phyloP scores from a whole-genome alignment of 2,329 filamentous ascomycete species.

The Zymoseptoria brevis region DNA sequence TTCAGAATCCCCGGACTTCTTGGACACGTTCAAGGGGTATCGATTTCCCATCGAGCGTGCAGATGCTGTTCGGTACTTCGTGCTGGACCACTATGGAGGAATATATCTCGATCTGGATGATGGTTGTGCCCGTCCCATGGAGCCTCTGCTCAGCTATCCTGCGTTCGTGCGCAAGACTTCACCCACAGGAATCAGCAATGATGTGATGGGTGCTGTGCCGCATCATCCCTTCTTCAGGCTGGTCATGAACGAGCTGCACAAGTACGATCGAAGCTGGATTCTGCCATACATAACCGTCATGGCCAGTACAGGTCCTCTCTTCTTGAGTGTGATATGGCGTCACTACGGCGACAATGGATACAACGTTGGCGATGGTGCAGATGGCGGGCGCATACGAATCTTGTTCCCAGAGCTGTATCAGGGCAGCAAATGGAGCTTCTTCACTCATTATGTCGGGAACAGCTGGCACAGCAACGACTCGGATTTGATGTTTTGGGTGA shows the following conservation, averaged over 20 bases:
- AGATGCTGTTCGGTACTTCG: slow-evolving; percentile 69
- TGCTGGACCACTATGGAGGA: slow-evolving; percentile 67
- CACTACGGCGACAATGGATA: slow-evolving; percentile 55
- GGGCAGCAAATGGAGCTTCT: slow-evolving; percentile 62
- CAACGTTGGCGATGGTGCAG: slow-evolving; percentile 32
- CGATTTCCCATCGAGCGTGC: slow-evolving; percentile 68
- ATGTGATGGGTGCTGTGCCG: slow-evolving; percentile 66
- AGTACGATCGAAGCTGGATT: slow-evolving; percentile 62
- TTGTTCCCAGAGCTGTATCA: slow-evolving; percentile 66
- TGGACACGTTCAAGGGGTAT: slow-evolving; percentile 64
- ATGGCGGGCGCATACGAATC: slow-evolving; percentile 52
- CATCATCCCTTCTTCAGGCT: slow-evolving; percentile 67
- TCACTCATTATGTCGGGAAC: slow-evolving; percentile 57
- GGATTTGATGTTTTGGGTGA: slow-evolving; percentile 56
- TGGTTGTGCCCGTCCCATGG: slow-evolving; percentile 60
- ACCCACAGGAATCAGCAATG: slow-evolving; percentile 73
- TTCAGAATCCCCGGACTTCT: slow-evolving; percentile 64
- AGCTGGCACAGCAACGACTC: slow-evolving; percentile 60
- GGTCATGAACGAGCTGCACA: slow-evolving; percentile 59
- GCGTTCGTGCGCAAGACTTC: slow-evolving; percentile 63
- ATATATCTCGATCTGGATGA: slow-evolving; percentile 74
- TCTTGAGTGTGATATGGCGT: slow-evolving; percentile 67
- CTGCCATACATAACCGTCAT: slow-evolving; percentile 71
- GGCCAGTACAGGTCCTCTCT: slow-evolving; percentile 69
- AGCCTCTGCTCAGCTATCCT: slow-evolving; percentile 57